Evolutionary conservation across 2,329 filamentous ascomycete genomes (phyloP), one percentile per base, ranked within the genome.

Genomic region (Aspergillus clavatus): DNA sequence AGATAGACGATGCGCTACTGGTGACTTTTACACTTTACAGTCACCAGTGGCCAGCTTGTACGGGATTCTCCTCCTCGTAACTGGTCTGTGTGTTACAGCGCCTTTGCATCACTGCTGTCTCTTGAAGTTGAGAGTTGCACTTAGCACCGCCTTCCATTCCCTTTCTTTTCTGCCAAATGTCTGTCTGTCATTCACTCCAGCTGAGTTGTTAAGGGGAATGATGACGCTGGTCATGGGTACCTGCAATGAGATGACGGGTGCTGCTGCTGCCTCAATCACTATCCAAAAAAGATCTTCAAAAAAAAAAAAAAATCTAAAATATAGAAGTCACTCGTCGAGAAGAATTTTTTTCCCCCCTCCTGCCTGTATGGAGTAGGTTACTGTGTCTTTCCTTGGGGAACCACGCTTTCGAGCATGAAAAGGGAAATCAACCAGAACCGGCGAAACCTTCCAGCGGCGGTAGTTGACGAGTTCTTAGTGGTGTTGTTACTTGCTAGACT

Each of bases 81-180:
- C 31, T 35, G 31, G 31, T 21, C 31, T 21, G 31, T 42, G 38
- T 44, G 45, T 47, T 42, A 48, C 46, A 42, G 35, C 29, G 46
- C 41, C 38, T 42, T 42, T 48, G 42, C 46, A 45, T 48, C 46
- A 48, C 35, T 40, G 42, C 19, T 45, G 27, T 26, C 46, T 45
- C 27, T 26, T 10, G 29, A 8, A 22, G 10, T 19, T 16, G 31
- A 5, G 18, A 10, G 8, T 16, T 35, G 29, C 29, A 16, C 18
- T 18, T 11, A 35, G 18, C 31, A 18, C 16, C 31, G 31, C 31
- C 31, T 35, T 35, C 31, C 16, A 11, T 12, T n/a, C n/a, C n/a
- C n/a, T n/a, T n/a, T n/a, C n/a, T n/a, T n/a, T 18, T 18, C 29
- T 33, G 29, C 29, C n/a, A n/a, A n/a, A n/a, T n/a, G n/a, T n/a